A percentile compares a stretch with the other conserved stretches of the same genome.
These are phyloP conservation scores for Colletotrichum phormii DNA, from an alignment of 2,329 filamentous ascomycete species.

Conservation along the genomic window DNA sequence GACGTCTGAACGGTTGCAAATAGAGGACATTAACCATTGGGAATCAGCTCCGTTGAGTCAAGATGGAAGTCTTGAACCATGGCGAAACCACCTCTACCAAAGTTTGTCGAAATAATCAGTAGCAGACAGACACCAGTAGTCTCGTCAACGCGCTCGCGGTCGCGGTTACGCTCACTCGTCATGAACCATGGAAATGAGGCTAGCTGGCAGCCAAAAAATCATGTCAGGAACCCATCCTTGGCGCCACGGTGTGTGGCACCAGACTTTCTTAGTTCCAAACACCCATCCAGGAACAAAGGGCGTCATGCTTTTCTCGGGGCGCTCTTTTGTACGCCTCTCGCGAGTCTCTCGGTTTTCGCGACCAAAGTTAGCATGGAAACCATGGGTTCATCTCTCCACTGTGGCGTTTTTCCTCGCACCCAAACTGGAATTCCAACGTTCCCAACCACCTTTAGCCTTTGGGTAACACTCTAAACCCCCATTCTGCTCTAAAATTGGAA, in stretches of 20 bases:
- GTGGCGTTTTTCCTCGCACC: not conserved
- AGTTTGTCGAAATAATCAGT: not conserved
- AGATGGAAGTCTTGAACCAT: not conserved
- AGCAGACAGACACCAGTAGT: not conserved
- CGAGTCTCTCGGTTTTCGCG: not conserved
- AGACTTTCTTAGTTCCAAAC: slow-evolving; percentile 25
- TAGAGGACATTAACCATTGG: not conserved
- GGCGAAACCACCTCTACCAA: not conserved
- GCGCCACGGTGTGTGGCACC: slow-evolving; percentile 1
- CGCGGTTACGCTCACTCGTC: not conserved
- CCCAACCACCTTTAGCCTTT: not conserved
- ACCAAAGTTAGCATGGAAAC: not conserved
- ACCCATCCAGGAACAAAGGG: slow-evolving; percentile 20
- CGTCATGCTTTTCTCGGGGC: not conserved
- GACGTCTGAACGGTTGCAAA: slow-evolving; percentile 15
- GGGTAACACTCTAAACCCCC: not conserved
- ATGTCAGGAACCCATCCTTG: not conserved
- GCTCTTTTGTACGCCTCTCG: not conserved
- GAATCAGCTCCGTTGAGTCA: not conserved
- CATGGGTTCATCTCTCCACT: not conserved
- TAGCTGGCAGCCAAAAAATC: not conserved
- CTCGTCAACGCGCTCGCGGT: not conserved
- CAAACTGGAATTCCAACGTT: not conserved
- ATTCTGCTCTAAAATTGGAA: not conserved
- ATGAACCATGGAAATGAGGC: not conserved